Percentiles rank a stretch among this genome's conserved stretches.
phyloP scores from a whole-genome alignment of 345 rosid genomes.

The Mercurialis annua region DNA sequence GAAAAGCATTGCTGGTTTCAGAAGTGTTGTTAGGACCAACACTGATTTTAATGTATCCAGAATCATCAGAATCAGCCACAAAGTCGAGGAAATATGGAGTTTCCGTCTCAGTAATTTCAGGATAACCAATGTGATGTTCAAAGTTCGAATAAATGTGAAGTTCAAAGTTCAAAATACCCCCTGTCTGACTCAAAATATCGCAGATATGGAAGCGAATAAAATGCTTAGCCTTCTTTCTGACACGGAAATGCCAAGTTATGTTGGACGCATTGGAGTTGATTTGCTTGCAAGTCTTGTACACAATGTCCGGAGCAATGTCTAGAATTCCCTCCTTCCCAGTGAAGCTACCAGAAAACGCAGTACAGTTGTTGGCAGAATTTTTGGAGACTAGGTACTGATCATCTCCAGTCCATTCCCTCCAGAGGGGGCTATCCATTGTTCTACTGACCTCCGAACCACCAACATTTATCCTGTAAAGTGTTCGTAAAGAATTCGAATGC shows the following conservation, averaged over 20 bases:
- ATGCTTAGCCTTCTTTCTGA: constrained; percentile 8
- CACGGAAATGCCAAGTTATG: constrained; percentile 12
- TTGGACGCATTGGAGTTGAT: not conserved
- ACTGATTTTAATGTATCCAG: constrained; percentile 14
- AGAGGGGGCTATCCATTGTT: not conserved
- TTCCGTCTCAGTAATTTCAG: fast-evolving
- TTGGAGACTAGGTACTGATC: not conserved
- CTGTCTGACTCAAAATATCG: not conserved
- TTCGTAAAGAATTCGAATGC: constrained; percentile 2
- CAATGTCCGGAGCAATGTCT: not conserved
- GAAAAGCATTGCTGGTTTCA: not conserved
- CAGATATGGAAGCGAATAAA: constrained; percentile 12
- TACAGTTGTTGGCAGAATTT: not conserved
- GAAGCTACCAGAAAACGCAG: not conserved
- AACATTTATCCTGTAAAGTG: constrained; percentile 10
- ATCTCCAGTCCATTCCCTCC: constrained; percentile 7
- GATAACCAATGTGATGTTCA: not conserved
- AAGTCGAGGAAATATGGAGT: not conserved
- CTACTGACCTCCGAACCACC: not conserved
- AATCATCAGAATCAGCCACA: constrained; percentile 15
- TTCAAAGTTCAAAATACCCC: not conserved
- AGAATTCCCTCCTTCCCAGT: fast-evolving
- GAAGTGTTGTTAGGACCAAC: constrained; percentile 2
- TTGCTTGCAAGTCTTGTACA: constrained; percentile 9
- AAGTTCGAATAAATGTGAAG: constrained; percentile 5